Evolutionary conservation across 163 green algal genomes (phyloP), one percentile per base, ranked within the genome.

Genomic region (Scenedesmus sp.): DNA sequence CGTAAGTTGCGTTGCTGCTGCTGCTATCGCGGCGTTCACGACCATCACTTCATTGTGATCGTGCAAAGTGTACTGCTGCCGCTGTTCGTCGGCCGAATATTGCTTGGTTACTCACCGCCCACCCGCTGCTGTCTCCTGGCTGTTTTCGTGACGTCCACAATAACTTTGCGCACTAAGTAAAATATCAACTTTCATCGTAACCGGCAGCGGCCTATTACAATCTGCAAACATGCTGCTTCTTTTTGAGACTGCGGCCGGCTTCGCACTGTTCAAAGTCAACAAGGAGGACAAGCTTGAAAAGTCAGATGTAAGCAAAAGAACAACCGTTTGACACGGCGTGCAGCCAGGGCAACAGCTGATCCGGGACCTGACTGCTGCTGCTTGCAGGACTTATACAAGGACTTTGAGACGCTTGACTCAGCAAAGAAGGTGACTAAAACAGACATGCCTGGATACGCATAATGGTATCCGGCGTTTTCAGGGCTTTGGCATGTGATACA

Each of bases 261-360:
- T 98, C 93, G 97, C 97, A 10, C 94, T 99, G 7, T 99, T 99
- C 95, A 99, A 99, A 89, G 97, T 99, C 0, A 93, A 98, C 40
- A 96, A 99, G 83, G 97, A 99, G 81, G 94, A 94, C 59, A 99
- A 99, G 92, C 72, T 99, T 20, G 94, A 99, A 90, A 93, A 98
- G 80, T 92, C 95, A 18, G 95, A 99, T 85, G 95, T 98, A 83
- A 93, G 94, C 37, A 30, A 37, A 16, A 13, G 3, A 84, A 51
- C 42, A 18, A 33, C 42, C 24, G 12, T 43, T 79, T 78, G 0
- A 35, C 22, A 86, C 30, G n/a, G 24, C 81, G 40, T 22, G 44
- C 44, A 68, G 44, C 44, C 81, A 37, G n/a, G 18, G 81, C 46
- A 70, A 33, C n/a, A 40, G 85, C 85, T 85, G 49, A 90, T 40